Conservation (phyloP, 1,139 yeast genomes). For the Trichomonascaceae sp. region DNA sequence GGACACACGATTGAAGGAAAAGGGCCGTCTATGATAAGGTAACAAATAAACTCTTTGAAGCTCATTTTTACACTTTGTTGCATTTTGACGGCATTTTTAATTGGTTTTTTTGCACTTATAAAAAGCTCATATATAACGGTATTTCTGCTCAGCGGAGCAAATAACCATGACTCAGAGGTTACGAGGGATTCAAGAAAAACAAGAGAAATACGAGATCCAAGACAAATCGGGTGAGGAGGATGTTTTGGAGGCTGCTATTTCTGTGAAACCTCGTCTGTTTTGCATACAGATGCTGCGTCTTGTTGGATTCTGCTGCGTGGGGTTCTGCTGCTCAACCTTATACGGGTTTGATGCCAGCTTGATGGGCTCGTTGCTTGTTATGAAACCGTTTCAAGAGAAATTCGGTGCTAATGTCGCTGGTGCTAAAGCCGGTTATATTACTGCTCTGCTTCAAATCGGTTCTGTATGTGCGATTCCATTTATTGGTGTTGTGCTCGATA, state of each 20-base stretch:
- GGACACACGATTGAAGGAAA: not conserved
- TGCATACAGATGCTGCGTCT: conserved; percentile 7
- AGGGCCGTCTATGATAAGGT: not conserved
- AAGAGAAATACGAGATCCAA: not conserved
- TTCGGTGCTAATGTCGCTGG: conserved; percentile 17
- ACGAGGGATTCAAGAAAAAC: not conserved
- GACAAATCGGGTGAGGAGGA: not conserved
- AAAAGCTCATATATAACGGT: not conserved
- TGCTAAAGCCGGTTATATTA: conserved; percentile 15
- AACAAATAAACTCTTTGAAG: not conserved
- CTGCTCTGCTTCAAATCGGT: conserved; percentile 19
- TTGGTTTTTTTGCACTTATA: not conserved
- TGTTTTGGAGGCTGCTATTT: not conserved
- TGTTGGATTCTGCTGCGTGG: conserved; percentile 11
- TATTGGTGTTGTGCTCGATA: conserved; percentile 14
- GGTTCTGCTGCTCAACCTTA: conserved; percentile 14
- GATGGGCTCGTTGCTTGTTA: conserved; percentile 15
- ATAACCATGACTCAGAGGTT: not conserved
- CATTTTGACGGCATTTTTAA: not conserved
- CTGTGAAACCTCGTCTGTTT: not conserved
- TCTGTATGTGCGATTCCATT: conserved; percentile 25
- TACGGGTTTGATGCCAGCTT: conserved; percentile 15
- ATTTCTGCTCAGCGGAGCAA: not conserved
- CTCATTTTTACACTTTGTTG: not conserved
- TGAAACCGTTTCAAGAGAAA: conserved; percentile 11